phyloP scores from a whole-genome alignment of 1,284 basidiomycete species.

The Trichosporon sp. region DNA sequence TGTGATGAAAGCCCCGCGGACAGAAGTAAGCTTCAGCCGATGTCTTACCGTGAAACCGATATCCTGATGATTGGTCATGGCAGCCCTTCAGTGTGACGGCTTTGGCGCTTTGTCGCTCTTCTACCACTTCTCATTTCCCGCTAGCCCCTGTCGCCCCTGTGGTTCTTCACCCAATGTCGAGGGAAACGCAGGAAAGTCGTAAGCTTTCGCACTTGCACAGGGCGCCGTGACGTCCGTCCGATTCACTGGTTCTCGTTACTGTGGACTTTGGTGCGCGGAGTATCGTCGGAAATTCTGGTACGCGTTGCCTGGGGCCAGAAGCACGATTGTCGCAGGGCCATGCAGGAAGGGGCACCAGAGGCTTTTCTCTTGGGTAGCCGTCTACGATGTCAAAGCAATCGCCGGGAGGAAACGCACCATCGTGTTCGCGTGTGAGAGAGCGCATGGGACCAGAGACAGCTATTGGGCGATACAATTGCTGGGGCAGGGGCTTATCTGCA shows the following conservation, averaged over 20 bases:
- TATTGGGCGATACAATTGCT: not conserved
- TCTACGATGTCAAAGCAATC: not conserved
- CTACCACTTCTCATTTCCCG: not conserved
- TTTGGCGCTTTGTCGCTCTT: not conserved
- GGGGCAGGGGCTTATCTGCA: not conserved
- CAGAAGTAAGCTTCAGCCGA: not conserved
- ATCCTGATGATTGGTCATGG: not conserved
- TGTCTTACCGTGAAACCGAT: not conserved
- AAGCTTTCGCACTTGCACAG: too few species aligned
- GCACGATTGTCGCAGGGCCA: too few species aligned
- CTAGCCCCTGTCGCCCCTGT: not conserved
- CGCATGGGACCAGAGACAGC: too few species aligned
- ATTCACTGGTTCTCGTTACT: too few species aligned
- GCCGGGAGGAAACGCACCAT: not conserved
- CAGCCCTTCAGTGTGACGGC: not conserved
- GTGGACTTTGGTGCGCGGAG: too few species aligned
- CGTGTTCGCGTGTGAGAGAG: too few species aligned
- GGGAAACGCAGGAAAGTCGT: too few species aligned
- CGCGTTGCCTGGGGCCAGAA: too few species aligned
- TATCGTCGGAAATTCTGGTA: too few species aligned
- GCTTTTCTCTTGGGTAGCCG: too few species aligned
- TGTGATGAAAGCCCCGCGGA: not conserved
- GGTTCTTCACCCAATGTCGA: not conserved
- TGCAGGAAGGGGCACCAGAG: not conserved
- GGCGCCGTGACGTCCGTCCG: too few species aligned